phyloP scores from a whole-genome alignment of 1,284 basidiomycete species.

The Entoloma clypeatum region DNA sequence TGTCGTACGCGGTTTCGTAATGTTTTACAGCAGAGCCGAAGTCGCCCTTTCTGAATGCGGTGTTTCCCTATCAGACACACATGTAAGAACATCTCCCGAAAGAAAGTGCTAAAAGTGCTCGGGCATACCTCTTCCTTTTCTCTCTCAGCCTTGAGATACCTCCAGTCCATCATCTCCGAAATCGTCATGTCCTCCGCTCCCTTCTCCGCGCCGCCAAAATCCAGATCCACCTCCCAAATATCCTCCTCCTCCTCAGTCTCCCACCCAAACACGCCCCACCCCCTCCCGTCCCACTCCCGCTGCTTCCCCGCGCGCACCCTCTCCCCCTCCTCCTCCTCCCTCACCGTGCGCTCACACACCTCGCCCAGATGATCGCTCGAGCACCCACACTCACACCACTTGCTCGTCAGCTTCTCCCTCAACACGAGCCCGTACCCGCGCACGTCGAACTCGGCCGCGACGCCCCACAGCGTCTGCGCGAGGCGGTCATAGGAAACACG shows the following conservation, averaged over 20 bases:
- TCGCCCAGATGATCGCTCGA: slow-evolving; percentile 71
- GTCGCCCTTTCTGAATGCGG: slow-evolving; percentile 57
- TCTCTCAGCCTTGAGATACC: slow-evolving; percentile 61
- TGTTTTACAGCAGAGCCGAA: slow-evolving; percentile 50
- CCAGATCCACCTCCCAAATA: slow-evolving; percentile 64
- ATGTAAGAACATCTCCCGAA: slow-evolving; percentile 5
- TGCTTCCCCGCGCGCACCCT: slow-evolving; percentile 56
- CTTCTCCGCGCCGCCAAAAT: slow-evolving; percentile 52
- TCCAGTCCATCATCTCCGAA: slow-evolving; percentile 62
- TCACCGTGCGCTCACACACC: slow-evolving; percentile 65
- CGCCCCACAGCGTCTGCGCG: slow-evolving; percentile 58
- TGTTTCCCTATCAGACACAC: slow-evolving; percentile 47
- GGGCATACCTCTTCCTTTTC: slow-evolving; percentile 59
- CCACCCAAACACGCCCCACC: slow-evolving; percentile 64
- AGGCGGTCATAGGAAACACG: slow-evolving; percentile 59
- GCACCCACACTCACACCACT: slow-evolving; percentile 76
- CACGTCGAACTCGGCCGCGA: slow-evolving; percentile 65
- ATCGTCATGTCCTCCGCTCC: slow-evolving; percentile 38
- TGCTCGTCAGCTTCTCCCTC: slow-evolving; percentile 61
- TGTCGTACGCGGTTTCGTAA: slow-evolving; percentile 54
- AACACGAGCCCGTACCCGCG: slow-evolving; percentile 65
- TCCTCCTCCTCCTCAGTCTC: slow-evolving; percentile 69
- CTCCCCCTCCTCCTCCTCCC: slow-evolving; percentile 57
- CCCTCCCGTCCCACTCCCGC: slow-evolving; percentile 67
- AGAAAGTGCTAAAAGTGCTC: background rate